These are phyloP conservation scores for Voacanga thouarsii DNA, from an alignment of 257 asterid genomes.

Conservation along the genomic window DNA sequence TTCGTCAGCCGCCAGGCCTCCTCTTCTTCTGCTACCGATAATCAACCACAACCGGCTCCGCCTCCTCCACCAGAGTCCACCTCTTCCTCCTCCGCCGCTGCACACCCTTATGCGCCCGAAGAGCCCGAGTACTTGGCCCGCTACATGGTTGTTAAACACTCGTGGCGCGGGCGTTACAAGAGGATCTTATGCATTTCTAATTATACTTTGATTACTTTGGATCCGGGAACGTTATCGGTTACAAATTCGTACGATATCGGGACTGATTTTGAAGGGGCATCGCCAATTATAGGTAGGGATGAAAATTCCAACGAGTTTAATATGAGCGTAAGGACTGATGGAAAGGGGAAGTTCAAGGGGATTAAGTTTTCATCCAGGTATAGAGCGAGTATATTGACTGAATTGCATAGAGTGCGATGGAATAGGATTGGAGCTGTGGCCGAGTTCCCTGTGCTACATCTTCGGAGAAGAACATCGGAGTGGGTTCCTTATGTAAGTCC, in stretches of 20 bases:
- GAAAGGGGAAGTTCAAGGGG: constrained; percentile 83
- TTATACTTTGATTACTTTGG: constrained; percentile 63
- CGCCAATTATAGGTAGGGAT: constrained; percentile 80
- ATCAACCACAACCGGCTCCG: constrained; percentile 26
- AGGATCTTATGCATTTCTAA: constrained; percentile 77
- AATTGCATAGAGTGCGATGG: constrained; percentile 87
- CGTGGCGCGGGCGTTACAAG: constrained; percentile 98
- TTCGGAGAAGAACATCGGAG: constrained; percentile 73
- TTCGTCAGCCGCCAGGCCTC: constrained; percentile 63
- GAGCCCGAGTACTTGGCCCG: constrained; percentile 93
- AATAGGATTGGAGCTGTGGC: constrained; percentile 57
- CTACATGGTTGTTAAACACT: constrained; percentile 80
- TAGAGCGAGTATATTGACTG: constrained; percentile 84
- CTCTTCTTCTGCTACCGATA: constrained; percentile 37
- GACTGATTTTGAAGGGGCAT: constrained; percentile 83
- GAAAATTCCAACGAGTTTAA: constrained; percentile 75
- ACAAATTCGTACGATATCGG: constrained; percentile 88
- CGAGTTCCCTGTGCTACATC: constrained; percentile 81
- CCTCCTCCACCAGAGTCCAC: constrained; percentile 37
- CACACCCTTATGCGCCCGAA: constrained; percentile 38
- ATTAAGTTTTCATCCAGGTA: constrained; percentile 77
- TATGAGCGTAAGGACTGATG: constrained; percentile 84
- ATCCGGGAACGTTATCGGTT: constrained; percentile 67
- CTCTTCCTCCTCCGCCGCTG: constrained; percentile 35
- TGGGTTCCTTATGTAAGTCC: constrained; percentile 84